Evolutionary conservation across 495 filamentous ascomycete species (phyloP).

Genomic region (Neurospora terricola): DNA sequence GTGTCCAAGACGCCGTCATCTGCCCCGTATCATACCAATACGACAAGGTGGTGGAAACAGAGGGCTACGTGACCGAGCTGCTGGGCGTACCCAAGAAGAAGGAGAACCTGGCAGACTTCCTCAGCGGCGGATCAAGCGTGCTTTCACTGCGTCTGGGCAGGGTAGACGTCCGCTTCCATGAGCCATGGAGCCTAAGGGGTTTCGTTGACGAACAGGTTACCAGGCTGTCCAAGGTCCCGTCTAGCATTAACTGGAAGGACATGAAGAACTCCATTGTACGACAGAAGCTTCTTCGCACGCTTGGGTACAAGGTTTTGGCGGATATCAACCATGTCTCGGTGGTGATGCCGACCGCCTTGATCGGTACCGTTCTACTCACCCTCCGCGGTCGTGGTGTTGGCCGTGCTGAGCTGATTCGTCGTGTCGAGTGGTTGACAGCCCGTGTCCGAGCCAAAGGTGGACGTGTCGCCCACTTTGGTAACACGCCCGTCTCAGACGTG

Average conservation of each 20-base stretch:
- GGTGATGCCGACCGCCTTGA: slow-evolving; percentile 93
- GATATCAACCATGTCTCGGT: slow-evolving; percentile 95
- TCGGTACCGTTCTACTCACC: slow-evolving; percentile 88
- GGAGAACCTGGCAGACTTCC: slow-evolving; percentile 81
- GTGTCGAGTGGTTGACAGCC: slow-evolving; percentile 82
- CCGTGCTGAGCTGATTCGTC: slow-evolving; percentile 69
- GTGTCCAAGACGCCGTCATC: slow-evolving; percentile 81
- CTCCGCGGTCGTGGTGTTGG: slow-evolving; percentile 88
- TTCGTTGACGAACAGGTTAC: slow-evolving; percentile 70
- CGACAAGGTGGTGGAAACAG: slow-evolving; percentile 96
- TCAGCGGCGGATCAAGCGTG: slow-evolving; percentile 74
- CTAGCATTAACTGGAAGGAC: slow-evolving; percentile 26
- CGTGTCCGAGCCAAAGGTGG: slow-evolving; percentile 79
- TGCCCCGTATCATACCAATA: slow-evolving; percentile 96
- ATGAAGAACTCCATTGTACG: slow-evolving; percentile 35
- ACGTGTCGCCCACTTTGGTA: slow-evolving; percentile 85
- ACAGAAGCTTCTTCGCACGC: slow-evolving; percentile 60
- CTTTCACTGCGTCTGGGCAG: slow-evolving; percentile 80
- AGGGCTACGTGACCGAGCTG: slow-evolving; percentile 90
- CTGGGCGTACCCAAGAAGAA: slow-evolving; percentile 89
- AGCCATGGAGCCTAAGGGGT: slow-evolving; percentile 79
- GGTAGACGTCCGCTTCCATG: slow-evolving; percentile 90
- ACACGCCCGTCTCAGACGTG: slow-evolving; percentile 64
- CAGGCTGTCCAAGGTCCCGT: slow-evolving; percentile 30
- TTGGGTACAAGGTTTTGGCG: slow-evolving; percentile 84